These are phyloP conservation scores for Coemansia sp. DNA, from an alignment of 192 early-diverging fungal genomes.

Conservation along the genomic window DNA sequence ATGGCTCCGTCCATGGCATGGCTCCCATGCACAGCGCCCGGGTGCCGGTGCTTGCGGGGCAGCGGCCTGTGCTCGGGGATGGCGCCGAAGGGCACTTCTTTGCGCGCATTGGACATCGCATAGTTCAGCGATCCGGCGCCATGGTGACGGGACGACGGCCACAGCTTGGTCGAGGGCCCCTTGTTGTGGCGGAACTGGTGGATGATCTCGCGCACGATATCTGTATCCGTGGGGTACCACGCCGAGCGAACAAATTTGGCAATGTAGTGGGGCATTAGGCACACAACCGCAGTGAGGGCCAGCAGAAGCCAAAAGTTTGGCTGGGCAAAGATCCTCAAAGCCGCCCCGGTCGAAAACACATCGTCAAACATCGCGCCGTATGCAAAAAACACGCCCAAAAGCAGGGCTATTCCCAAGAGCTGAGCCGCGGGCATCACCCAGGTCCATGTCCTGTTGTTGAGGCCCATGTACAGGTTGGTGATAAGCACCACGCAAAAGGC, in stretches of 20 bases:
- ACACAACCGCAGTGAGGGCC: constrained; percentile 56
- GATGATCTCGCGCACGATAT: constrained; percentile 80
- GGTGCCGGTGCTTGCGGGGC: constrained; percentile 9
- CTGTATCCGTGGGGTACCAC: constrained; percentile 75
- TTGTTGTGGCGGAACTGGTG: constrained; percentile 34
- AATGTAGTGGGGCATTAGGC: constrained; percentile 71
- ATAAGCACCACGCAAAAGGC: constrained; percentile 69
- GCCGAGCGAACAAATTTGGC: constrained; percentile 66
- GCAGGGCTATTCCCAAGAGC: constrained; percentile 48
- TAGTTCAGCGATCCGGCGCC: constrained; percentile 4
- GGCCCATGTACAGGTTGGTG: constrained; percentile 74
- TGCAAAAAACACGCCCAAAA: constrained; percentile 55
- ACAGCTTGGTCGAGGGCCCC: not conserved
- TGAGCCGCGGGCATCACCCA: constrained; percentile 61
- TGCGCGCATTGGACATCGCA: constrained; percentile 28
- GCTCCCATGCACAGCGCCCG: not conserved
- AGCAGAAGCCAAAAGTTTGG: constrained; percentile 69
- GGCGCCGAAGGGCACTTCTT: constrained; percentile 50
- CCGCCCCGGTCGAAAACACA: constrained; percentile 56
- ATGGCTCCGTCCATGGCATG: constrained; percentile 43
- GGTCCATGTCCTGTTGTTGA: constrained; percentile 73
- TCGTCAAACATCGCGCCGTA: constrained; percentile 63
- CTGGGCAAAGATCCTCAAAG: constrained; percentile 59
- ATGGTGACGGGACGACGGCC: not conserved
- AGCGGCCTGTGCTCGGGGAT: constrained; percentile 30